Base-by-base conservation (phyloP, 441 rosid species). In the Syzygium syzygioides region DNA sequence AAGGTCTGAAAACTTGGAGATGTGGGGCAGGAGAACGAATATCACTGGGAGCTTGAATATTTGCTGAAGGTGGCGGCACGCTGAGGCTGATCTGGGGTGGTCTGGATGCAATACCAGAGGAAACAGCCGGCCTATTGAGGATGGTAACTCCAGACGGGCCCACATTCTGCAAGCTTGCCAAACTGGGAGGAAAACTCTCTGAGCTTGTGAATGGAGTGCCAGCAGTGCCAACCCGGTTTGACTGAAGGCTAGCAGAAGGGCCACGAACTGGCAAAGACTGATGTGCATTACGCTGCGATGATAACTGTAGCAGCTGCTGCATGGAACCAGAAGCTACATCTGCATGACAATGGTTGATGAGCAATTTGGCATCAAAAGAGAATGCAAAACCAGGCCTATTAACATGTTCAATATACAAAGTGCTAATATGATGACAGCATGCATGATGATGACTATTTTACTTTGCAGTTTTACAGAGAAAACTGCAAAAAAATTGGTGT, bases 1-100 rank as follows among this genome's bases (percentile, higher is more conserved):
- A 53, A 85, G 94, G 56, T 88, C 97, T 95, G 88, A 93, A 94
- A 87, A 93, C 91, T 71, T 92, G 96, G 87, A 94, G 80, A 88
- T 95, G 97, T 25, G 96, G 96, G 56, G 95, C 94, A 68, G 95
- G 96, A 79, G 94, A 88, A 66, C 93, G 94, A 89, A 93, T 66
- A 89, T 92, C 95, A 85, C 92, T 91, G 57, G 92, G 91, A 56
- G 88, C 90, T 87, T 92, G 95, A 88, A 85, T 92, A 92, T 92
- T 96, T 59, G 88, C 89, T 14, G 91, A 54, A 60, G 95, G 86
- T 85, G 93, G 90, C 48, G 91, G 85, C 87, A 89, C 86, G 84
- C 83, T 23, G 10, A 93, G 90, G 90, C 92, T 92, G 37, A 94
- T 90, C 87, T 91, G 92, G 85, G 96, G 93, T 32, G 93, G 95